A percentile compares a stretch with the other conserved stretches of the same genome.
Conservation (phyloP, 805 yeast species). For the Tetrapisispora taiwanensis region DNA sequence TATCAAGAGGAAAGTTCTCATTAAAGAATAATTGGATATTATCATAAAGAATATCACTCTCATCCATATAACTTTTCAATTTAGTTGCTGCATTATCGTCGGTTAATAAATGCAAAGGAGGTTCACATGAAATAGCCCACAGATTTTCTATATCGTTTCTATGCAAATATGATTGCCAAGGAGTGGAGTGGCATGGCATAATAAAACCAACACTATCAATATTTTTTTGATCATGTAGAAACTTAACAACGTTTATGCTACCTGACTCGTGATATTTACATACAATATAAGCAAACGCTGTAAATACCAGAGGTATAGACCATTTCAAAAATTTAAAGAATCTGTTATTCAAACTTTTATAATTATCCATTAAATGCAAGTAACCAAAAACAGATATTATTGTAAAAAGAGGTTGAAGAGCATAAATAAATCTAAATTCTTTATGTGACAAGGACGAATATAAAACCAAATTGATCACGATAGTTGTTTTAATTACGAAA, state of each 20-base stretch:
- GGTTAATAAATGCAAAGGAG: conserved; percentile 46
- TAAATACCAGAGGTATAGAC: conserved; percentile 14
- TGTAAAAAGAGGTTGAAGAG: conserved; percentile 66
- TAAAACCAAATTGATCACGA: conserved; percentile 37
- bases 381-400: conserved; percentile 38
- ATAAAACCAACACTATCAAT: conserved; percentile 62
- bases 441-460: conserved; percentile 73
- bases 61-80: conserved; percentile 56
- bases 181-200: conserved; percentile 96
- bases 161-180: conserved; percentile 82
- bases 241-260: conserved; percentile 55
- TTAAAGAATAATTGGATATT: conserved; percentile 50
- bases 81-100: conserved; percentile 24
- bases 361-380: neutral
- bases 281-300: conserved; percentile 32
- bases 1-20: conserved; percentile 38
- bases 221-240: conserved; percentile 34
- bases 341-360: conserved; percentile 4
- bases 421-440: conserved; percentile 84
- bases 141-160: conserved; percentile 38
- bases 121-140: conserved; percentile 87
- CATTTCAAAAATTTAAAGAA: conserved; percentile 5
- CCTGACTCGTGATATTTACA: conserved; percentile 79
- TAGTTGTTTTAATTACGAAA: conserved; percentile 24
- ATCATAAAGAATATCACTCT: conserved; percentile 74